Base-by-base conservation (phyloP, 495 filamentous ascomycete species). In the Staphylotrichum longicolle region DNA sequence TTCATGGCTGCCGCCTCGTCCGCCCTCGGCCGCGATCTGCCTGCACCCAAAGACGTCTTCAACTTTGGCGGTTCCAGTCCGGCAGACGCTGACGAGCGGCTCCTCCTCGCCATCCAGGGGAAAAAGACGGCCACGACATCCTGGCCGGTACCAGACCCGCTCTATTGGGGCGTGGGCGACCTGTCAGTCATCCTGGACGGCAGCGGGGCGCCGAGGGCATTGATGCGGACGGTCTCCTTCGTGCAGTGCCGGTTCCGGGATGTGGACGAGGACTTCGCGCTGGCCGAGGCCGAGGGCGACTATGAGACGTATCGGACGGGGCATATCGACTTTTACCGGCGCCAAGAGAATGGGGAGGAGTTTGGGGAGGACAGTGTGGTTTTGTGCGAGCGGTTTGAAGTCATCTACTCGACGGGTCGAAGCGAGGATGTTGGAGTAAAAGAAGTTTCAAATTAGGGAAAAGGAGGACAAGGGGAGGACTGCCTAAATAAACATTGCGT, bases 381-480 rank as follows among this genome's bases (percentile, higher is more conserved):
- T 45, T 48, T 74, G 14, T 74, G 72, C 57, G 72, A 74, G 63
- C 55, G 68, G 53, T 74, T 72, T 44, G 70, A 72, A 59, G 63
- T 72, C 42, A 66, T 74, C 34, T 72, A 68, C 63, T 57, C 68
- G 15, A 55, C 41, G 37, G 37, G 10, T 27, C 20, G 20, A 27
- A 27, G 20, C 20, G 20, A 27, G 20, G 20, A 27, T 27, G 20
- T 1, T 27, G 20, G 20, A 27, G 20, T 27, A 27, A 27, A 1
- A 1, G 20, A 1, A 1, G 20, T 27, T 1, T 27, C 20, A 27
- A 27, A 27, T 27, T 27, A 27, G 20, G 20, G 20, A 27, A 27
- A 27, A 27, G 20, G 20, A 27, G 20, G 1, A 27, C 20, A 27
- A 39, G 37, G 37, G 37, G 37, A 39, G 2, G 2, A 10, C 37